Evolutionary conservation across 78 protist genomes (phyloP), one percentile per base, ranked within the genome.

Genomic region (Ministeria vibrans): DNA sequence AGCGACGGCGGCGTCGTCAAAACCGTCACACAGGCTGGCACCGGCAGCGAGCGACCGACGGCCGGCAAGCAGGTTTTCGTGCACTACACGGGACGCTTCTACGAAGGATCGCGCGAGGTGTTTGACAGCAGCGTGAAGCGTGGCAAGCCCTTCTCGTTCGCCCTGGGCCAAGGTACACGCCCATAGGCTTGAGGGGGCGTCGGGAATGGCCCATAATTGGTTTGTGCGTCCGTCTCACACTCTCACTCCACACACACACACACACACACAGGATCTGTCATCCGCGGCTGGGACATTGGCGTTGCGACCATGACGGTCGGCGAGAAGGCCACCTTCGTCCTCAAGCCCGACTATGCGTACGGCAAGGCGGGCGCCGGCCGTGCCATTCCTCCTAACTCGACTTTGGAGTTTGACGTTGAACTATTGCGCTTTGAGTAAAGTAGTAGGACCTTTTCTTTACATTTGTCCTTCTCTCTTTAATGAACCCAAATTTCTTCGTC

Each of bases 211-310:
- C n/a, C 78, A 86, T 34, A n/a, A n/a, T n/a, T n/a, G n/a, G n/a
- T n/a, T n/a, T n/a, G n/a, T n/a, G n/a, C n/a, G n/a, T n/a, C n/a
- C n/a, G n/a, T n/a, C n/a, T n/a, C n/a, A n/a, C n/a, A n/a, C n/a
- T n/a, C n/a, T n/a, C n/a, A n/a, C n/a, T n/a, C n/a, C n/a, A n/a
- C n/a, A n/a, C n/a, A n/a, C n/a, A n/a, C n/a, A n/a, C n/a, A n/a
- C n/a, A n/a, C n/a, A n/a, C n/a, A n/a, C n/a, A n/a, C n/a, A n/a
- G n/a, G n/a, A n/a, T n/a, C n/a, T n/a, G 96, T 94, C 41, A 93
- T 94, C 88, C 83, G 87, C 83, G 96, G 94, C 30, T 95, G 97
- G 97, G 97, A 94, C 79, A 27, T 2, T 20, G 97, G 95, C 9
- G 88, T 94, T 2, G 90, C 91, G 7, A 68, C 83, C 45, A 93